Evolutionary conservation across 1,284 basidiomycete genomes (phyloP), one percentile per base, ranked within the genome.

Genomic region (Earliella scabrosa): DNA sequence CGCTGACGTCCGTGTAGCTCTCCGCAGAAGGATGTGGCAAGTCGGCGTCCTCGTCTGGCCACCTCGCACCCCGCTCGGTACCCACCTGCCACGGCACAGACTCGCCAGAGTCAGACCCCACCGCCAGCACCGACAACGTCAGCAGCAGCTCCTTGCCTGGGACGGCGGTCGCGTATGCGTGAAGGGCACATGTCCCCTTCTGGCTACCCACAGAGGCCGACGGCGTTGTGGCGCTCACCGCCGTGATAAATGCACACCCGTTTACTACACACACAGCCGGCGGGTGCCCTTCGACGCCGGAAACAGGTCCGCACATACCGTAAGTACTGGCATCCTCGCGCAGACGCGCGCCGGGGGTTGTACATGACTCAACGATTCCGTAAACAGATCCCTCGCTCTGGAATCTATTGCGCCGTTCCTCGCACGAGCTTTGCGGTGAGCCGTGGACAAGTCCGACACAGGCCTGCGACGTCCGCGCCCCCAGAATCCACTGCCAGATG

Each of bases 331-430:
- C 35, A 39, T 39, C 23, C 40, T 45, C 45, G 35, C 39, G 18
- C 41, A 36, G 43, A 35, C 46, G 48, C 48, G 32, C 48, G 38
- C 10, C 34, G 26, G 32, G 38, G 23, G 21, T 45, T 45, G 34
- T 43, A 24, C 27, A 52, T 60, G 55, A 60, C 55, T 52, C 52
- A 55, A 58, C 24, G 31, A 54, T 61, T 48, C 59, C 60, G 60
- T 59, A 61, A 61, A 58, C 31, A 39, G 32, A 44, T 27, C 49
- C 29, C 34, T 31, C 31, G 23, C 35, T 27, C 48, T 31, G 29
- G 13, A 8, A 40, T 23, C 7, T 21, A 23, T n/a, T n/a, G n/a
- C n/a, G n/a, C n/a, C 16, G 2, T 3, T 26, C n/a, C 23, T 46
- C 45, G 45, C 34, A 46, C 21, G 27, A 23, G 23, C 14, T 21